Base-by-base conservation (phyloP, 2,329 filamentous ascomycete genomes). In the Sporothrix schenckii region DNA sequence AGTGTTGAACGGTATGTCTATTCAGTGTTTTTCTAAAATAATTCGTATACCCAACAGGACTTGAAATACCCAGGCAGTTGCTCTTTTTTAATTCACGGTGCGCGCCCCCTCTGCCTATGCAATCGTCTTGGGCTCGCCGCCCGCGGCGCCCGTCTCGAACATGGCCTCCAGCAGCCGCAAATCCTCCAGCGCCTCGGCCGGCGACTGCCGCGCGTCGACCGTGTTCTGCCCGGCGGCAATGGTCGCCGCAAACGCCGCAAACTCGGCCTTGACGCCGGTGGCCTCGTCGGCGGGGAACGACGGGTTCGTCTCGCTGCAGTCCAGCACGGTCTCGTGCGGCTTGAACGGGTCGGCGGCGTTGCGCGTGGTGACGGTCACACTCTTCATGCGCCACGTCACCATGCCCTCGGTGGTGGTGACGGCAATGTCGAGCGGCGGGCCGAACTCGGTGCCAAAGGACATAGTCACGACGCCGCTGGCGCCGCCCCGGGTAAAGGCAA, bases 401-500 rank as follows among this genome's bases (percentile, higher is more conserved):
- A 72, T 71, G 16, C 77, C 78, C 34, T 74, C 70, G 3, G 77
- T 78, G 0, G 77, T 79, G 4, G 75, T 73, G 19, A 78, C 71
- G 69, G 76, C 72, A 9, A 77, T 60, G 34, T 77, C 75, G 16
- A 76, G 68, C 0, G 71, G 74, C 10, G 70, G 68, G 71, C 76
- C 77, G 66, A 78, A 78, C 75, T 78, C 77, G 66, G 76, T 77
- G 53, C 76, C 78, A 70, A 78, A 79, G 10, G 76, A 75, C 13
- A 79, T 71, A 54, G 21, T 70, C 34, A 79, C 69, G 14, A 73
- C 72, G 5, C 78, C 78, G 60, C 60, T 73, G 66, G 72, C 74
- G n/a, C 76, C 75, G 65, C 72, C 69, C 47, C 71, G 34, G 4
- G 78, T 79, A 24, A 71, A 14, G 66, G 77, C 75, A 3, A 87